A percentile compares a stretch with the other conserved stretches of the same genome.
These are phyloP conservation scores for Lasiodiplodia sp. DNA, from an alignment of 2,329 filamentous ascomycete species.

Conservation along the genomic window DNA sequence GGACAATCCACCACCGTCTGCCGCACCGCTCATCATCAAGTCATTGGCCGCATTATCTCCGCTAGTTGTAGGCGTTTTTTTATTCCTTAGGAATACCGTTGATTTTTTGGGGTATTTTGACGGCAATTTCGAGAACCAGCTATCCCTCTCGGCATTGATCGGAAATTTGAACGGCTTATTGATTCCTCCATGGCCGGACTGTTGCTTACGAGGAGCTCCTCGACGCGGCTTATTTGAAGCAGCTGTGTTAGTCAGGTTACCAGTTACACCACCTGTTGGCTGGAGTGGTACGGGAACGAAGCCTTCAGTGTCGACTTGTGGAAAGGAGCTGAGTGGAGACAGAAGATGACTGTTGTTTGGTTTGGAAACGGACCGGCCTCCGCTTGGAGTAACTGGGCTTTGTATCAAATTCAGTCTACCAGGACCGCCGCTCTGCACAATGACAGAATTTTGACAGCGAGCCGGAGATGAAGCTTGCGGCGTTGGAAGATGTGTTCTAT, in stretches of 20 bases:
- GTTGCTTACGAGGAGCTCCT: neutral
- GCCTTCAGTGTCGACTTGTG: neutral
- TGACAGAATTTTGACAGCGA: neutral
- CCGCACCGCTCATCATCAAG: neutral
- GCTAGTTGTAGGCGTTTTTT: neutral
- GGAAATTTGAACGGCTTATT: conserved; percentile 25
- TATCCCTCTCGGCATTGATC: conserved; percentile 8
- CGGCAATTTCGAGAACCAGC: neutral
- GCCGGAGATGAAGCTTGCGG: conserved; percentile 10
- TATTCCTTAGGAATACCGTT: neutral
- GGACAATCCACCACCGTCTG: conserved; percentile 31
- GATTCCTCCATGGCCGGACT: neutral
- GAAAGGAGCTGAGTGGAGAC: neutral
- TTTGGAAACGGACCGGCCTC: neutral
- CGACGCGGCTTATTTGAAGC: neutral
- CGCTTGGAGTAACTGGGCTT: neutral
- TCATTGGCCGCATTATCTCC: conserved; percentile 9
- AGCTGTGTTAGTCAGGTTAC: neutral
- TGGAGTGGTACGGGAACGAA: neutral
- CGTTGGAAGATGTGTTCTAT: neutral
- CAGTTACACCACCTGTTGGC: neutral
- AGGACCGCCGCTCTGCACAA: conserved; percentile 15
- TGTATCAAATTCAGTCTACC: neutral
- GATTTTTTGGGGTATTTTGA: neutral
- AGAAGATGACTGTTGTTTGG: neutral